Conservation (phyloP, 2,329 filamentous ascomycete genomes). For the Ophiostoma angusticollis region DNA sequence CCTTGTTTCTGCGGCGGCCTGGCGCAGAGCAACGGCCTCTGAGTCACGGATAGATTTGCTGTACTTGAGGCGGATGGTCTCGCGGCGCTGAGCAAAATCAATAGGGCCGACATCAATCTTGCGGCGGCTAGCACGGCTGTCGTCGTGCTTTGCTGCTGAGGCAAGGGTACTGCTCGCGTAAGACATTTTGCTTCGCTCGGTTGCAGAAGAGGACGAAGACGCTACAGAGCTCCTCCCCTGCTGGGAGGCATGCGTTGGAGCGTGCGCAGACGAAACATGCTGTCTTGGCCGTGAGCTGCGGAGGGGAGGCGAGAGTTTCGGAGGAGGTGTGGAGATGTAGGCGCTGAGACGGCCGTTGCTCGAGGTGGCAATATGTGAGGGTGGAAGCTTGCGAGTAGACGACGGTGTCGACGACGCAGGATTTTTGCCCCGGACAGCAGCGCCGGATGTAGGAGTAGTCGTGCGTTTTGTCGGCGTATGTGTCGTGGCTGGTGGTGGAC, state of each 20-base stretch:
- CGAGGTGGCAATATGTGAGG: slow-evolving; percentile 28
- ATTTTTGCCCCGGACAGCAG: slow-evolving; percentile 26
- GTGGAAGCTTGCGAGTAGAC: slow-evolving; percentile 25
- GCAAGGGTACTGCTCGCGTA: slow-evolving; percentile 14
- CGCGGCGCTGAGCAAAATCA: slow-evolving; percentile 71
- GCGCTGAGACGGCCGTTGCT: slow-evolving; percentile 54
- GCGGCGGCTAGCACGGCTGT: slow-evolving; percentile 29
- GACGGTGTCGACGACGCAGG: slow-evolving; percentile 11
- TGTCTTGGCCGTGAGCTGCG: slow-evolving; percentile 73
- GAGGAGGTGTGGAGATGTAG: slow-evolving; percentile 56
- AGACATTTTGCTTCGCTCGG: slow-evolving; percentile 1
- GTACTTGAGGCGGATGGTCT: slow-evolving; percentile 74
- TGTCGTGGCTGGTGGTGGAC: slow-evolving; percentile 20
- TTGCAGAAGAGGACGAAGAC: slow-evolving; percentile 6
- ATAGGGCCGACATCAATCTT: slow-evolving; percentile 59
- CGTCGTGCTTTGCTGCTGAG: slow-evolving; percentile 23
- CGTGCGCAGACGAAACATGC: slow-evolving; percentile 54
- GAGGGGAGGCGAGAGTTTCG: slow-evolving; percentile 65
- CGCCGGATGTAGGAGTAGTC: slow-evolving; percentile 15
- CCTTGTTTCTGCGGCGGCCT: slow-evolving; percentile 40
- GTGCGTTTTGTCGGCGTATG: slow-evolving; percentile 25
- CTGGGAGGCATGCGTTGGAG: background rate
- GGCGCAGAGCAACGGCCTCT: slow-evolving; percentile 45
- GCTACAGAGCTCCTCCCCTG: slow-evolving; percentile 4
- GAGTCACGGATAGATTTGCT: slow-evolving; percentile 69